Conservation (phyloP, 441 rosid species). For the Corymbia calophylla region DNA sequence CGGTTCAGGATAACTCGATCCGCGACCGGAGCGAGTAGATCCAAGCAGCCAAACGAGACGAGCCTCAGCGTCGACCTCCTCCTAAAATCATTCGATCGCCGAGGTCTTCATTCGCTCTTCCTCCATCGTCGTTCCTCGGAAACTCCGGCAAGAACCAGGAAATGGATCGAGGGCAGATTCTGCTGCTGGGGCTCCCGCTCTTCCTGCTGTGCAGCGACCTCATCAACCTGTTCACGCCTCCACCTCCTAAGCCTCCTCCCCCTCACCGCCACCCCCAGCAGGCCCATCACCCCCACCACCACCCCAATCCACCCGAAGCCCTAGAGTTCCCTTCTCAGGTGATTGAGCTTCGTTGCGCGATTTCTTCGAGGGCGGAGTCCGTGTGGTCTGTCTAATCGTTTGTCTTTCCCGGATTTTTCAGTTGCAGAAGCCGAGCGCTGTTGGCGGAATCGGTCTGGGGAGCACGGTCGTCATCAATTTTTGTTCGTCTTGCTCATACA, state of each 20-base stretch:
- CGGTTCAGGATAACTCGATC: neutral
- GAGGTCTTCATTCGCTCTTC: neutral
- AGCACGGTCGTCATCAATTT: slow-evolving; percentile 59
- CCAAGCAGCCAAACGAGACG: neutral
- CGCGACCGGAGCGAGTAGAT: neutral
- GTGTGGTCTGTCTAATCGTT: neutral
- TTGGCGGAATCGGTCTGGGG: slow-evolving; percentile 51
- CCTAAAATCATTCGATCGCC: neutral
- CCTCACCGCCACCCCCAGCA: slow-evolving; percentile 25
- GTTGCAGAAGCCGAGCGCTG: slow-evolving; percentile 27
- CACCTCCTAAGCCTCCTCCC: slow-evolving; percentile 40
- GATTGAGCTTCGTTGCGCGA: neutral
- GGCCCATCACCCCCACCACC: slow-evolving; percentile 12
- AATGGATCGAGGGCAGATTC: slow-evolving; percentile 62
- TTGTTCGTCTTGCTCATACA: slow-evolving; percentile 81
- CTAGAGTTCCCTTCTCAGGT: slow-evolving; percentile 45
- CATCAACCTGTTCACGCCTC: slow-evolving; percentile 57
- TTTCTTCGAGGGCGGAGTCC: neutral
- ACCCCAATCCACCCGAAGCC: slow-evolving; percentile 22
- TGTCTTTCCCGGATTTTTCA: neutral
- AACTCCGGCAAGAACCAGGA: neutral
- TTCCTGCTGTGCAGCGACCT: slow-evolving; percentile 59
- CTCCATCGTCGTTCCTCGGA: neutral
- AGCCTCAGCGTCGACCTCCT: neutral
- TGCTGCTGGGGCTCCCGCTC: slow-evolving; percentile 55